phyloP scores from a whole-genome alignment of 2,329 filamentous ascomycete genomes.

The Microdochium trichocladiopsis region DNA sequence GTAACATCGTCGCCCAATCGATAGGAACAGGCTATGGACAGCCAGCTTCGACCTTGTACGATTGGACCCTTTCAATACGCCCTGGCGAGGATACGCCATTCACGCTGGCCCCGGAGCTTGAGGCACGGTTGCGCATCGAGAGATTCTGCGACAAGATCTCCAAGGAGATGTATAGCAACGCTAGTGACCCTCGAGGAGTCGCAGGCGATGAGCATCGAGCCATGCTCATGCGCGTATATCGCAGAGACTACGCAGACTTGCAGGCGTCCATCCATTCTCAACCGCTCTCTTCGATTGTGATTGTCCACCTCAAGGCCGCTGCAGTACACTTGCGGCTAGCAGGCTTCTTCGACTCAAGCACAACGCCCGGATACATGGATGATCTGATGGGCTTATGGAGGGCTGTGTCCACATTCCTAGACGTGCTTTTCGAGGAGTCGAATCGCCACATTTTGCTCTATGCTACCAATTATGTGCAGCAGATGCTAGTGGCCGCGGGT shows the following conservation, averaged over 20 bases:
- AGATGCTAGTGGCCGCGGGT: constrained; percentile 77
- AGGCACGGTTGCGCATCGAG: constrained; percentile 64
- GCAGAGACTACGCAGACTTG: constrained; percentile 57
- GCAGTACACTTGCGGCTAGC: constrained; percentile 69
- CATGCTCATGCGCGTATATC: constrained; percentile 60
- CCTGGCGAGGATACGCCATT: constrained; percentile 54
- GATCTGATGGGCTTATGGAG: constrained; percentile 72
- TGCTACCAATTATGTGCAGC: constrained; percentile 70
- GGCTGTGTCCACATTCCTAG: constrained; percentile 62
- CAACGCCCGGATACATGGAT: constrained; percentile 63
- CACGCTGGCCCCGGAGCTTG: constrained; percentile 53
- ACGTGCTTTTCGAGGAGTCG: constrained; percentile 51
- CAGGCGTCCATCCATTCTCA: constrained; percentile 53
- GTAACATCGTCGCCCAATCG: constrained; percentile 76
- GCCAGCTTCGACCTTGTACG: constrained; percentile 70
- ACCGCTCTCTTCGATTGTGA: constrained; percentile 49
- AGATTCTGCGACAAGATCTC: constrained; percentile 72
- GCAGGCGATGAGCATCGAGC: constrained; percentile 60
- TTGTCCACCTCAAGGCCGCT: constrained; percentile 65
- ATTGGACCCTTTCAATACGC: constrained; percentile 61
- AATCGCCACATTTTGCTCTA: constrained; percentile 55
- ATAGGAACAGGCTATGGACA: constrained; percentile 81
- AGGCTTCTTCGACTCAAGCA: constrained; percentile 74
- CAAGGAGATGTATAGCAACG: constrained; percentile 73
- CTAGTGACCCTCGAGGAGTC: constrained; percentile 63